A percentile compares a stretch with the other conserved stretches of the same genome.
Conservation (phyloP, 1,139 yeast species). For the Sugiyamaella paludigena region DNA sequence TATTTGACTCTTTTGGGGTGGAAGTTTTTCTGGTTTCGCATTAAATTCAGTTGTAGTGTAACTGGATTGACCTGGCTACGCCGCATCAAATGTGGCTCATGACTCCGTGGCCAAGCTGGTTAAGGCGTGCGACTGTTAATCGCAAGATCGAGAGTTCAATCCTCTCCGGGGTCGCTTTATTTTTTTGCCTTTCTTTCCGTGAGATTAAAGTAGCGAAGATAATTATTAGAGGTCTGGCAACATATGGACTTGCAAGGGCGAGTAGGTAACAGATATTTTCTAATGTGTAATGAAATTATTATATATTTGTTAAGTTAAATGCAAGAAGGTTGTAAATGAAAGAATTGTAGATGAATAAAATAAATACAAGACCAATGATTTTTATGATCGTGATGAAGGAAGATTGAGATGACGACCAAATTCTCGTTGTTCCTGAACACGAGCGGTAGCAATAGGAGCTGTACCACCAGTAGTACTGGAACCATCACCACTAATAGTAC, state of each 20-base stretch:
- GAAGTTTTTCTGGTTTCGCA: too few species aligned
- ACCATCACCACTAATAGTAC: conserved; percentile 3
- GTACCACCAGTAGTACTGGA: conserved; percentile 1
- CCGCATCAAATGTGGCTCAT: too few species aligned
- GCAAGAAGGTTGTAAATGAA: neutral
- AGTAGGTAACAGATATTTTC: too few species aligned
- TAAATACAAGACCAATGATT: neutral
- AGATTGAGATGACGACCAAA: conserved; percentile 32
- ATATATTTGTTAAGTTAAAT: too few species aligned
- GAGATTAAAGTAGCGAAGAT: too few species aligned
- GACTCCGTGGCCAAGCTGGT: conserved; percentile 28
- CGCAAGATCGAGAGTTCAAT: conserved; percentile 17
- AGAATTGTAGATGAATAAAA: neutral
- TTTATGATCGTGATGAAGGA: conserved; percentile 14
- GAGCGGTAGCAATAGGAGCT: conserved; percentile 29
- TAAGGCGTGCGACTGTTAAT: conserved; percentile 26
- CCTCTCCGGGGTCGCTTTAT: conserved; percentile 15
- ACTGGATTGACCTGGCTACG: too few species aligned
- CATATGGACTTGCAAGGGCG: too few species aligned
- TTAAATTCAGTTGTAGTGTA: too few species aligned
- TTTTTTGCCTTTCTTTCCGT: neutral
- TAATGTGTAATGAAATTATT: too few species aligned
- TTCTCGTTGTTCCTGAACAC: conserved; percentile 30
- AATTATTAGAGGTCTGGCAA: too few species aligned
- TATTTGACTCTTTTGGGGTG: too few species aligned